Percentiles rank a stretch among this genome's conserved stretches.
These are phyloP conservation scores for Dicorynia guianensis DNA, from an alignment of 306 rosid genomes.

Conservation along the genomic window DNA sequence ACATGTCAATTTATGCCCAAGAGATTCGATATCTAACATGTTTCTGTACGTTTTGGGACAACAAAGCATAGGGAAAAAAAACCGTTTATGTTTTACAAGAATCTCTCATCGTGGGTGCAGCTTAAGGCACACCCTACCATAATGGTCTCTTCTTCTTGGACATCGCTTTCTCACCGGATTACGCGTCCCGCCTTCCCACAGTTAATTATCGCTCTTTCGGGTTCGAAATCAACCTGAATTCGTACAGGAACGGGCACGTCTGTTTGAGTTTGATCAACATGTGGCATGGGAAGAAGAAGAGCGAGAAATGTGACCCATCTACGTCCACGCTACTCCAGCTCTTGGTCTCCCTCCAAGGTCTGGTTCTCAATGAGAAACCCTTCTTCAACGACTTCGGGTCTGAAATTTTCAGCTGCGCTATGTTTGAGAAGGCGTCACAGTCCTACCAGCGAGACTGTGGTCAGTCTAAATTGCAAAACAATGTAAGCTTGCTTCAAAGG, in stretches of 20 bases:
- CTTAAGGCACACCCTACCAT: conserved; percentile 72
- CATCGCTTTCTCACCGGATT: conserved; percentile 43
- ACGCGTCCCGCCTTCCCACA: conserved; percentile 52
- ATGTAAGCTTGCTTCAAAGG: conserved; percentile 11
- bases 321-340: conserved; percentile 62
- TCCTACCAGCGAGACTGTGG: conserved; percentile 49
- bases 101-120: conserved; percentile 58
- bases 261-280: conserved; percentile 71
- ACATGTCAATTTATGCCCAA: too few species aligned
- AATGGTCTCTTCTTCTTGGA: conserved; percentile 69
- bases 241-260: conserved; percentile 41
- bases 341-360: conserved; percentile 61
- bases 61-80: too few species aligned
- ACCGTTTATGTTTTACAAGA: too few species aligned
- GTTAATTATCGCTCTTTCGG: conserved; percentile 56
- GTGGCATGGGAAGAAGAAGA: conserved; percentile 30
- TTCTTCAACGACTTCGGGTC: conserved; percentile 58
- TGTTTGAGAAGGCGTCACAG: conserved; percentile 16
- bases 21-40: too few species aligned
- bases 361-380: conserved; percentile 64
- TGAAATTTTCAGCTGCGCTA: not conserved
- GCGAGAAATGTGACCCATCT: conserved; percentile 53
- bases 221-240: conserved; percentile 47
- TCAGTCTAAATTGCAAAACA: conserved; percentile 28
- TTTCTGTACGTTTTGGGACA: too few species aligned